Evolutionary conservation across 495 filamentous ascomycete species (phyloP).

Genomic region (Penicillium turbatum): DNA sequence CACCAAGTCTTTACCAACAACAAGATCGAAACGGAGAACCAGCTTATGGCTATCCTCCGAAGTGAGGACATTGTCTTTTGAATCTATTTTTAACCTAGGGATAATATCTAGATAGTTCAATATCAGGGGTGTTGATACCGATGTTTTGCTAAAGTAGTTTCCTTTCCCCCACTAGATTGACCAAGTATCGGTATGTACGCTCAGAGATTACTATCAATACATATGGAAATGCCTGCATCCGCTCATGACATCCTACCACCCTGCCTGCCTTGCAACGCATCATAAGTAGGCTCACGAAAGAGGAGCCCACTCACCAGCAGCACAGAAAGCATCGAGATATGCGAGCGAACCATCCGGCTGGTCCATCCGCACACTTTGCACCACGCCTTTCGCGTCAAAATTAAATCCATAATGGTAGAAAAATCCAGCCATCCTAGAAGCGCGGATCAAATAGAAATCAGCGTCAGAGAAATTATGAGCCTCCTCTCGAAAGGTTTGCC

Average conservation of each 20-base stretch:
- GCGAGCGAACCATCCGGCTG: constrained; percentile 9
- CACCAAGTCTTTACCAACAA: too few relatives aligned
- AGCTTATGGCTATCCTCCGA: too few relatives aligned
- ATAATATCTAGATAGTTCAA: too few relatives aligned
- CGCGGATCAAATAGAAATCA: constrained; percentile 12
- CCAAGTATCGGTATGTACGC: too few relatives aligned
- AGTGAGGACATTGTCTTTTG: too few relatives aligned
- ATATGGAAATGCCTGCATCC: not conserved
- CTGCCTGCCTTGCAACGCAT: constrained; percentile 3
- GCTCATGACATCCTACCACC: constrained; percentile 1
- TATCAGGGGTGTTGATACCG: too few relatives aligned
- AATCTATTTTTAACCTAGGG: too few relatives aligned
- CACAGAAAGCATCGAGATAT: constrained; percentile 22
- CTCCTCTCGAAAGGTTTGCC: constrained; percentile 17
- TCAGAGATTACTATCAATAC: too few relatives aligned
- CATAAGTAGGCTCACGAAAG: constrained; percentile 4
- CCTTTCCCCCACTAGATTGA: too few relatives aligned
- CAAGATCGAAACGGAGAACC: too few relatives aligned
- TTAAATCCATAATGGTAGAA: constrained; percentile 19
- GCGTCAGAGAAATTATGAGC: constrained; percentile 15
- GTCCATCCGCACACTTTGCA: constrained; percentile 5
- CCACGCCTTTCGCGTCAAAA: too few relatives aligned
- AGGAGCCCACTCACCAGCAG: not conserved
- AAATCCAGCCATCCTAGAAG: constrained; percentile 15
- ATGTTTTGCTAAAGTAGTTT: too few relatives aligned